phyloP scores from a whole-genome alignment of 2,329 filamentous ascomycete species.

The Zymoseptoria brevis region DNA sequence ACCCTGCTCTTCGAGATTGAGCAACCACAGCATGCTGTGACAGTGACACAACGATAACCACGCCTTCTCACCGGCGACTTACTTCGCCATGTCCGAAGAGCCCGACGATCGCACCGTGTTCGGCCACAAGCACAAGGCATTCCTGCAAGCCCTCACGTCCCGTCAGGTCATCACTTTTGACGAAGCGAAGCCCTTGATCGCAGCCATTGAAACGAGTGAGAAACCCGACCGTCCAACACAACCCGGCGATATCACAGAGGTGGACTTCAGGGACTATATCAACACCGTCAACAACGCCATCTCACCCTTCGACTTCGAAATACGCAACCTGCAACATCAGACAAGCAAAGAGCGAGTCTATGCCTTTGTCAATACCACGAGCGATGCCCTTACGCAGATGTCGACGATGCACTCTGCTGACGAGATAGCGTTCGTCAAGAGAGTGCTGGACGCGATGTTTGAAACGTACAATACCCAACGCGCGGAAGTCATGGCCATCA shows the following conservation, averaged over 20 bases:
- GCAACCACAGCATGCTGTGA: neutral
- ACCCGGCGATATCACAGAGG: conserved; percentile 57
- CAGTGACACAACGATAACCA: neutral
- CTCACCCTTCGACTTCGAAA: conserved; percentile 77
- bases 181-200: conserved; percentile 65
- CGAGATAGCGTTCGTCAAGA: conserved; percentile 82
- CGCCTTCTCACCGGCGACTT: neutral
- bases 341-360: conserved; percentile 55
- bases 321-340: conserved; percentile 68
- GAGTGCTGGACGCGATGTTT: conserved; percentile 85
- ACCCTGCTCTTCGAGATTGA: neutral
- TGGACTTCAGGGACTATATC: conserved; percentile 62
- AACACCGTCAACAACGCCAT: conserved; percentile 62
- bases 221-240: conserved; percentile 41
- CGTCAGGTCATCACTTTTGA: conserved; percentile 68
- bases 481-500: conserved; percentile 78
- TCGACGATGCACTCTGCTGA: conserved; percentile 73
- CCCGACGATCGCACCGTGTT: conserved; percentile 31
- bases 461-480: conserved; percentile 72
- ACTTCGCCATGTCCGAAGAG: conserved; percentile 12
- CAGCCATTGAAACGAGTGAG: conserved; percentile 61
- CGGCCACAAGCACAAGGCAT: conserved; percentile 69
- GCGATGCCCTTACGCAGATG: conserved; percentile 76
- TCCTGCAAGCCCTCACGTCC: conserved; percentile 80
- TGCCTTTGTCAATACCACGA: conserved; percentile 79